phyloP scores from a whole-genome alignment of 2,329 filamentous ascomycete species.

The Aspergillus aculeatinus region DNA sequence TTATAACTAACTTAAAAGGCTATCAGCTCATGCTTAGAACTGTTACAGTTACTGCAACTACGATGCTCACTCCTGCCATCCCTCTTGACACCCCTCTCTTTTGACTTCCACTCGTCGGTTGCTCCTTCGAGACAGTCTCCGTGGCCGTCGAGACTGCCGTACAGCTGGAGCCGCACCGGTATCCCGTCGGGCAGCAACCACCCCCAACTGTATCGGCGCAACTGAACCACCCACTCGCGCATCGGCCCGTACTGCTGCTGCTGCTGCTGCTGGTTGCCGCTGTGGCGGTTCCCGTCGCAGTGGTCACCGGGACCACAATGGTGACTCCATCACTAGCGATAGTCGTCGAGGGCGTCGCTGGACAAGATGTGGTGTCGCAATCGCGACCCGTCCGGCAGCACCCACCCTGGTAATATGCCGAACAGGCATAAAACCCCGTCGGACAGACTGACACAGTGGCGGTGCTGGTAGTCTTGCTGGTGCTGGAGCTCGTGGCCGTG shows the following conservation, averaged over 20 bases:
- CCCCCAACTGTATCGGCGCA: conserved; percentile 67
- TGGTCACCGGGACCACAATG: conserved; percentile 61
- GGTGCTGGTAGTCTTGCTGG: conserved; percentile 25
- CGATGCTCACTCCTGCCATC: conserved; percentile 8
- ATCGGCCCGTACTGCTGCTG: conserved; percentile 48
- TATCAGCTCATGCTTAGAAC: background rate
- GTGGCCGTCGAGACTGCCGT: conserved; percentile 56
- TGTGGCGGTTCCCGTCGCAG: conserved; percentile 35
- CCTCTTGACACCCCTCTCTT: conserved; percentile 4
- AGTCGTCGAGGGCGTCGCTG: conserved; percentile 65
- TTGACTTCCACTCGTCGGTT: conserved; percentile 25
- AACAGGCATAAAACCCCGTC: conserved; percentile 87
- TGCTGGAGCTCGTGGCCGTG: conserved; percentile 40
- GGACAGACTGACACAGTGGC: conserved; percentile 62
- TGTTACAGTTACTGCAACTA: conserved; percentile 3
- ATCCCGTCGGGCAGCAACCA: conserved; percentile 82
- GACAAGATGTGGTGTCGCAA: conserved; percentile 79
- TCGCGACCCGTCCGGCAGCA: conserved; percentile 87
- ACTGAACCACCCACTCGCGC: conserved; percentile 75
- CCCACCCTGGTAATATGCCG: conserved; percentile 74
- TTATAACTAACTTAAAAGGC: background rate
- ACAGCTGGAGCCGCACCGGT: conserved; percentile 72
- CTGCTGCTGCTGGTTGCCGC: conserved; percentile 20
- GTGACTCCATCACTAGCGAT: conserved; percentile 66
- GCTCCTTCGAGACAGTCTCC: conserved; percentile 48